Conservation (phyloP, 176 grass and related monocot species). For the Eremochloa ophiuroides region DNA sequence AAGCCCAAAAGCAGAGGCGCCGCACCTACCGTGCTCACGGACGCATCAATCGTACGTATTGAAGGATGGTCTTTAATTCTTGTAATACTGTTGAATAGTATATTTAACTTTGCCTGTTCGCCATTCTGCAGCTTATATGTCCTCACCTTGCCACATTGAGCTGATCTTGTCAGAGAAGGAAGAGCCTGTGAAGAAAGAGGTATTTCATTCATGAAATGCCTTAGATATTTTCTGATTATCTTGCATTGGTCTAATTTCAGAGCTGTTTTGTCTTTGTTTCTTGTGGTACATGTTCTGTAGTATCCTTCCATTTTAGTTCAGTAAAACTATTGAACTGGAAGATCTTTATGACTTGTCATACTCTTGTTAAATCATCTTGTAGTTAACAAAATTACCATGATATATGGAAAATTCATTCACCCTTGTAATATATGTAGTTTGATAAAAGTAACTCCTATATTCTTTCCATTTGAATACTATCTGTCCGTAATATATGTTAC, state of each 20-base stretch:
- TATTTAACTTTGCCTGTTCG: constrained; percentile 15
- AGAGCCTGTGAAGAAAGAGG: constrained; percentile 80
- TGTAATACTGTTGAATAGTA: background rate
- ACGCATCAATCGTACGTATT: constrained; percentile 55
- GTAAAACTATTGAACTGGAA: background rate
- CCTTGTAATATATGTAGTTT: background rate
- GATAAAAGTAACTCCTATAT: background rate
- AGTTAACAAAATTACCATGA: background rate
- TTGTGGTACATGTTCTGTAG: background rate
- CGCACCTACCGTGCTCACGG: constrained; percentile 66
- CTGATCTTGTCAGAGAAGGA: constrained; percentile 83
- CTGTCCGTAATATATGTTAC: background rate
- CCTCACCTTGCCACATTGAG: constrained; percentile 80
- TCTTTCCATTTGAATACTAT: background rate
- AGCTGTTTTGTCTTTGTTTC: background rate
- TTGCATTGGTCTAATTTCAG: background rate
- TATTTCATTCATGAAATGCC: background rate
- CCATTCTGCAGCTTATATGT: constrained; percentile 70
- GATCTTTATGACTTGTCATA: background rate
- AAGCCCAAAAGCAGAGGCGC: constrained; percentile 70
- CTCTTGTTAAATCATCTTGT: too few species aligned
- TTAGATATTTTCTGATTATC: background rate
- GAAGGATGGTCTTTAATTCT: background rate
- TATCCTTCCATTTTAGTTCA: background rate
- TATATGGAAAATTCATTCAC: background rate